Evolutionary conservation across 345 rosid genomes (phyloP).

Genomic region (Corymbia maculata): DNA sequence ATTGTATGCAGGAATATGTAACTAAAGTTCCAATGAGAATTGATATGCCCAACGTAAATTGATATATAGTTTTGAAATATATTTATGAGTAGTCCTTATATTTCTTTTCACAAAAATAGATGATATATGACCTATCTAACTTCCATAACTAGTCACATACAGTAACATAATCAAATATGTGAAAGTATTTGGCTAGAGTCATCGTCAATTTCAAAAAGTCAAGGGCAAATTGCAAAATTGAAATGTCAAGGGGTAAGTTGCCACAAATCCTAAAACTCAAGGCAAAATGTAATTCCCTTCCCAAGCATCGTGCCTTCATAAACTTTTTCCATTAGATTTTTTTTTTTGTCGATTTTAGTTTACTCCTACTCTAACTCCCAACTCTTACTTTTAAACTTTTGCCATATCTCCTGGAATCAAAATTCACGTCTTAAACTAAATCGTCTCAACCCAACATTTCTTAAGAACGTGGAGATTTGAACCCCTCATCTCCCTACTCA

Average conservation of each 20-base stretch:
- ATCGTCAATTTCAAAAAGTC: neutral
- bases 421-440: too few species aligned
- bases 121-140: neutral
- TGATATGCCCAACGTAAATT: neutral
- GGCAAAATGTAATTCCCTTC: neutral
- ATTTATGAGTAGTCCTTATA: neutral
- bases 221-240: neutral
- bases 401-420: too few species aligned
- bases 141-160: neutral
- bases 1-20: neutral
- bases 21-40: neutral
- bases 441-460: too few species aligned
- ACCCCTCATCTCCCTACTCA: too few species aligned
- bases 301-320: neutral
- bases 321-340: neutral
- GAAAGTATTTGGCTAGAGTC: neutral
- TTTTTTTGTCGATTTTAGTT: neutral
- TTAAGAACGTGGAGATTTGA: too few species aligned
- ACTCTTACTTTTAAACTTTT: too few species aligned
- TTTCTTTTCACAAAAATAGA: neutral
- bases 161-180: rapidly evolving
- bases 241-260: neutral
- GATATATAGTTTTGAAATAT: neutral
- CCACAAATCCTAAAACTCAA: neutral
- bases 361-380: too few species aligned